Percentiles rank a stretch among this genome's conserved stretches.
Conservation (phyloP, 306 rosid species). For the barrel medic (Medicago truncatula) region DNA sequence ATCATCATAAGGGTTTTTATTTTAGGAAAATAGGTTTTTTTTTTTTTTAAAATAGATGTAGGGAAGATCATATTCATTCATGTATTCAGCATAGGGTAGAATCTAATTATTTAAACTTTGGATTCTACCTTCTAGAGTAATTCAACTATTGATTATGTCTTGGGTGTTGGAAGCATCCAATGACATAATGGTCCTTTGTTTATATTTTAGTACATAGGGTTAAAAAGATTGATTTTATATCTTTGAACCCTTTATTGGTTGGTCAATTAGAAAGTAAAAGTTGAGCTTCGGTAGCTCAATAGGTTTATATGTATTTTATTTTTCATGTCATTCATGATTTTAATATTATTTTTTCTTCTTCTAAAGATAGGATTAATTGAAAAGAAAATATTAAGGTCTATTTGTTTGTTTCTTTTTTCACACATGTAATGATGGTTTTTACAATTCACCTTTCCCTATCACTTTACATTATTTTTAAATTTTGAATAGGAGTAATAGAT, state of each 20-base stretch:
- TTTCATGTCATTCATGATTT: constrained; percentile 51
- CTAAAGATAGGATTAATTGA: constrained; percentile 42
- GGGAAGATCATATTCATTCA: constrained; percentile 58
- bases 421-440: constrained; percentile 46
- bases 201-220: constrained; percentile 54
- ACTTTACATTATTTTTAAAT: constrained; percentile 29
- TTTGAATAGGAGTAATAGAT: neutral
- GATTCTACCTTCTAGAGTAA: constrained; percentile 77
- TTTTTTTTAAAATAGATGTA: constrained; percentile 45
- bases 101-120: constrained; percentile 70
- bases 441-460: constrained; percentile 53
- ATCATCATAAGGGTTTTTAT: constrained; percentile 40
- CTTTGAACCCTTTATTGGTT: constrained; percentile 62
- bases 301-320: constrained; percentile 49
- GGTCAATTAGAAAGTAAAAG: constrained; percentile 55
- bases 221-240: constrained; percentile 79
- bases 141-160: constrained; percentile 58
- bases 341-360: constrained; percentile 37
- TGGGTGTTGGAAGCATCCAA: constrained; percentile 83
- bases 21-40: constrained; percentile 42
- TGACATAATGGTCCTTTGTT: constrained; percentile 62
- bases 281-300: constrained; percentile 69
- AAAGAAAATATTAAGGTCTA: constrained; percentile 39
- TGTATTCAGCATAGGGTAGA: constrained; percentile 51
- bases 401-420: constrained; percentile 46